A percentile compares a stretch with the other conserved stretches of the same genome.
phyloP scores from a whole-genome alignment of 2,329 filamentous ascomycete genomes.

The Colletotrichum sidae region DNA sequence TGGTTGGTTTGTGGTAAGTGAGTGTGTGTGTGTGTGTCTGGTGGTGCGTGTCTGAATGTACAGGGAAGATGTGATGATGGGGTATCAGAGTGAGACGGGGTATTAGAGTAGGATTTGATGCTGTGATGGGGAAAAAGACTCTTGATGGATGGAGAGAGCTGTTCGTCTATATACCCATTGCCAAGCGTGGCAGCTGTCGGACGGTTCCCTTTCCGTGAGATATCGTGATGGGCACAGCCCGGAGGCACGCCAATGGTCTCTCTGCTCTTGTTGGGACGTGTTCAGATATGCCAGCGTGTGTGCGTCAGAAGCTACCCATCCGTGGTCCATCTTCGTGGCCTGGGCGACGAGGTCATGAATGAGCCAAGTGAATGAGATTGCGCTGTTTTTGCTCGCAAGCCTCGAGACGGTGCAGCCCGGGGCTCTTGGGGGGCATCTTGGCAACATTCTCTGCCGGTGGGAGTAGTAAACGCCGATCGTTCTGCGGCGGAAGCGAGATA shows the following conservation, averaged over 20 bases:
- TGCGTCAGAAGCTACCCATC: not conserved
- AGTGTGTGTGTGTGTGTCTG: not conserved
- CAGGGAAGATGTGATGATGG: not conserved
- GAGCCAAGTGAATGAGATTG: conserved; percentile 23
- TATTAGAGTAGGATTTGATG: too few species aligned
- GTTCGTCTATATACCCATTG: too few species aligned
- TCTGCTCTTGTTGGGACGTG: conserved; percentile 4
- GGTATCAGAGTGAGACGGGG: not conserved
- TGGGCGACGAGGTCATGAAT: conserved; percentile 23
- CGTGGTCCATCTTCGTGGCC: not conserved
- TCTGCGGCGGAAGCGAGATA: too few species aligned
- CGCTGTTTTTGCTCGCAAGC: conserved; percentile 5
- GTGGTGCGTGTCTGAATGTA: not conserved
- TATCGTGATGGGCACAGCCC: too few species aligned
- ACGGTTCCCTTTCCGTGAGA: too few species aligned
- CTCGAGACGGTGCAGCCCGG: not conserved
- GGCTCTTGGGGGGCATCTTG: too few species aligned
- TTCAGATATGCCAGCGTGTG: conserved; percentile 19
- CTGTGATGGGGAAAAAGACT: too few species aligned
- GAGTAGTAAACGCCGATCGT: too few species aligned
- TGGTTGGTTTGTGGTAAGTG: not conserved
- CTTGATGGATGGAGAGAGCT: too few species aligned
- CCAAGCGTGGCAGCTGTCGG: too few species aligned
- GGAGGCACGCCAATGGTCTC: not conserved
- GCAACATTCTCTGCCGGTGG: too few species aligned